Evolutionary conservation across 306 rosid species (phyloP), one percentile per base, ranked within the genome.

Genomic region (Datisca glomerata): DNA sequence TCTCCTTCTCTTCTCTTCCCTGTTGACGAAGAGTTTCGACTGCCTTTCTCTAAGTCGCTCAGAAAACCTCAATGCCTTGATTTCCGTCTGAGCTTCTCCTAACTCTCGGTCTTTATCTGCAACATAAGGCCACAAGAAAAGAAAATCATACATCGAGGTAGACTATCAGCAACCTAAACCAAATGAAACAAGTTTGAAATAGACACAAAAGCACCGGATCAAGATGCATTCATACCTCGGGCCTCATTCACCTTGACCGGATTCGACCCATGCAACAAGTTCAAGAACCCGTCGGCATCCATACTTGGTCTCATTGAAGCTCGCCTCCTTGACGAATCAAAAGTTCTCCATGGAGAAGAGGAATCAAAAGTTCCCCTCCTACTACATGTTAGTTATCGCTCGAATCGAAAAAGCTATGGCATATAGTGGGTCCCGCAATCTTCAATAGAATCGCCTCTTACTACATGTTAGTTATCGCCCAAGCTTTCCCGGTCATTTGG

Each of bases 221-320:
- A 86, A 83, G 48, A 76, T 47, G 49, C 95, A 80, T 83, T 89
- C 59, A 31, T 65, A 89, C 97, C 97, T 89, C 86, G 75, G 55
- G 83, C 95, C 68, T 89, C 97, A 60, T 89, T 89, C 74, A 89
- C 74, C 69, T 83, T 89, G 49, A 89, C 97, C 80, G 97, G 97
- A 89, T 89, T 93, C 91, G 97, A 89, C 45, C 97, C 97, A 72
- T 80, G 95, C 51, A 89, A 37, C 34, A 89, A 49, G 67, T 83
- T 89, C 34, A 89, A 45, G 64, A 89, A 72, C 79, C 83, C 97
- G 17, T 89, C 97, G 24, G 95, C 93, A 24, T 89, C 97, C 55
- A 89, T 41, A 42, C 97, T 89, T 60, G 78, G 95, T 81, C 93
- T 63, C 62, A 65, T 43, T 52, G 80, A 66, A 24, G 72, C 58